Percentiles rank a stretch among this genome's conserved stretches.
Conservation (phyloP, 371 early-diverging fungal genomes). For the Parasitella parasitica region DNA sequence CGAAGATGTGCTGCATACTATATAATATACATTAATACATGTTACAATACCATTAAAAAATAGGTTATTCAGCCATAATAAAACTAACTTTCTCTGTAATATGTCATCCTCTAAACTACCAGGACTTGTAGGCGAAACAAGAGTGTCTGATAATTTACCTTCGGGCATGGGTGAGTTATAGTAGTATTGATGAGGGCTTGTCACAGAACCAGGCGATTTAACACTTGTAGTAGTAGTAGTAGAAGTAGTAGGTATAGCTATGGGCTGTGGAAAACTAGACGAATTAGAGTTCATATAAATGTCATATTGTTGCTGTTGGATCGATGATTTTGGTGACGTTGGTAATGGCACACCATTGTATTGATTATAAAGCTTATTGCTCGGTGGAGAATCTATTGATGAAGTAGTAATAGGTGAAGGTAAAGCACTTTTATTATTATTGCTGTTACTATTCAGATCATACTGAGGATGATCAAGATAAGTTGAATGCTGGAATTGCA, state of each 20-base stretch:
- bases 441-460: conserved; percentile 1
- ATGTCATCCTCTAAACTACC: conserved; percentile 38
- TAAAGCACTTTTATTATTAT: conserved; percentile 23
- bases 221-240: neutral
- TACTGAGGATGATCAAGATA: conserved; percentile 12
- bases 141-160: conserved; percentile 7
- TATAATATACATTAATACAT: too few relatives aligned
- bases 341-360: conserved; percentile 8
- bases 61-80: too few relatives aligned
- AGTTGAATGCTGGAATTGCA: conserved; percentile 29
- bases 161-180: neutral
- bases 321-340: conserved; percentile 9
- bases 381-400: conserved; percentile 40
- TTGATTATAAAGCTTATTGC: conserved; percentile 6
- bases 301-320: conserved; percentile 14
- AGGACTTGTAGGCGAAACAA: conserved; percentile 27
- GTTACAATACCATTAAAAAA: too few relatives aligned
- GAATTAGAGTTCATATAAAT: conserved; percentile 22
- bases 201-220: neutral
- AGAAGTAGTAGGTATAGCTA: neutral
- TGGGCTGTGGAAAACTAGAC: conserved; percentile 8
- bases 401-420: conserved; percentile 41
- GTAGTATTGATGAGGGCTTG: conserved; percentile 6
- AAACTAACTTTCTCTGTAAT: conserved; percentile 40
- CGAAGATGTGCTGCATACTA: conserved; percentile 38